Conservation (phyloP, 106 monocot genomes). For the Phalaenopsis equestris region DNA sequence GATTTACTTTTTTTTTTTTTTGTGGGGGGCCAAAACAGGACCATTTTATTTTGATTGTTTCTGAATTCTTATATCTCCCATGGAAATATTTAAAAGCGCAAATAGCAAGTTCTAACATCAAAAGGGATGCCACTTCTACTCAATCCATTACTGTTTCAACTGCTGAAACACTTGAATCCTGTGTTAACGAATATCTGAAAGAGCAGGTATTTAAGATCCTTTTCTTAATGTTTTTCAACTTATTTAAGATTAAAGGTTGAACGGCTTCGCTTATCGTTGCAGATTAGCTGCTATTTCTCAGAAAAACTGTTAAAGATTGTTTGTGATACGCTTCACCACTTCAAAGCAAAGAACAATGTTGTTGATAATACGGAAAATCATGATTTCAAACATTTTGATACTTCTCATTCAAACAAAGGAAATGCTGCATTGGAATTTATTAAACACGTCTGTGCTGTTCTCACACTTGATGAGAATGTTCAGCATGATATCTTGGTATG, state of each 20-base stretch:
- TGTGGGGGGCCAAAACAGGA: conserved; percentile 37
- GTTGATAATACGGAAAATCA: conserved; percentile 15
- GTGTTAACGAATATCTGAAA: conserved; percentile 55
- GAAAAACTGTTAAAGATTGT: conserved; percentile 83
- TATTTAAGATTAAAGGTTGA: background rate
- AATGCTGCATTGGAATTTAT: conserved; percentile 86
- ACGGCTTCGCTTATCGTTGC: conserved; percentile 15
- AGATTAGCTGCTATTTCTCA: conserved; percentile 89
- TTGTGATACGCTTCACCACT: conserved; percentile 47
- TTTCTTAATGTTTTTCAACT: background rate
- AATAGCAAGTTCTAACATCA: conserved; percentile 18
- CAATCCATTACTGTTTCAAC: conserved; percentile 68
- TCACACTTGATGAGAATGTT: conserved; percentile 77
- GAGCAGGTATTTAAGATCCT: conserved; percentile 43
- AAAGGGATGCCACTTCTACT: conserved; percentile 36
- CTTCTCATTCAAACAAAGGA: conserved; percentile 30
- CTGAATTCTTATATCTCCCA: conserved; percentile 84
- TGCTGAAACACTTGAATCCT: conserved; percentile 58
- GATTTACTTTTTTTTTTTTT: background rate
- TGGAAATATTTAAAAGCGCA: conserved; percentile 69
- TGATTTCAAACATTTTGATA: background rate
- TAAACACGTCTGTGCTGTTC: conserved; percentile 90
- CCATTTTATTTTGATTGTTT: conserved; percentile 77
- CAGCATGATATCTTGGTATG: conserved; percentile 83
- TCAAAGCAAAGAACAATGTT: conserved; percentile 33